phyloP scores from a whole-genome alignment of 768 basidiomycete species.

The Mycena amicta region DNA sequence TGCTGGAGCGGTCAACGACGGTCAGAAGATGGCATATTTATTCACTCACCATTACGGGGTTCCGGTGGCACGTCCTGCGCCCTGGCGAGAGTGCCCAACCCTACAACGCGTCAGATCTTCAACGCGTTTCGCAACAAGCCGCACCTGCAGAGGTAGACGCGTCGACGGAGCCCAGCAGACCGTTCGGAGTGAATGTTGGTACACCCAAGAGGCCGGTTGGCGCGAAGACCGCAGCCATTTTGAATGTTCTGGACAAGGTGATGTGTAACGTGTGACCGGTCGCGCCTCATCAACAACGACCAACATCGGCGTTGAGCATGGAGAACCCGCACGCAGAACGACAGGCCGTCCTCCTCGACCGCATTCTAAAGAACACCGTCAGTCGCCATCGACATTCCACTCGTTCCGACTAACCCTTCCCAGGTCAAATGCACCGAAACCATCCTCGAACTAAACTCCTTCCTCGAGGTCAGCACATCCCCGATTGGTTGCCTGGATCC shows the following conservation, averaged over 20 bases:
- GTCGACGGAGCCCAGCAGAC: constrained; percentile 10
- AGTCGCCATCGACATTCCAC: constrained; percentile 29
- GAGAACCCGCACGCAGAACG: constrained; percentile 95
- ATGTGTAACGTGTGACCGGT: not conserved
- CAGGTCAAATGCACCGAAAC: constrained; percentile 94
- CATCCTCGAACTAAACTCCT: constrained; percentile 86
- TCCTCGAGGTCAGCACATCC: constrained; percentile 64
- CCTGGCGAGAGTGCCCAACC: too few species aligned
- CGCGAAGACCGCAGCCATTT: constrained; percentile 22
- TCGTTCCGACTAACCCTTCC: constrained; percentile 1
- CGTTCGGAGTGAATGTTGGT: constrained; percentile 13
- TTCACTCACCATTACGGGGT: not conserved
- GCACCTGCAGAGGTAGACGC: not conserved
- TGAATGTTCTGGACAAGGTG: not conserved
- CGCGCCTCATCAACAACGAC: not conserved
- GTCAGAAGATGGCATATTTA: not conserved
- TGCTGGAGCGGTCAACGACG: not conserved
- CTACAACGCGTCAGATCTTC: not conserved
- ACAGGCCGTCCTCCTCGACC: constrained; percentile 86
- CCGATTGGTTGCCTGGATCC: not conserved
- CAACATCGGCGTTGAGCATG: constrained; percentile 55
- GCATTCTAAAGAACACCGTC: constrained; percentile 89
- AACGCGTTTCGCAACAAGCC: not conserved
- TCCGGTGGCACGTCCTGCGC: not conserved
- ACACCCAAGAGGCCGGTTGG: constrained; percentile 35